Conservation (phyloP, 148 eudicot genomes). For the Silene uniflora region DNA sequence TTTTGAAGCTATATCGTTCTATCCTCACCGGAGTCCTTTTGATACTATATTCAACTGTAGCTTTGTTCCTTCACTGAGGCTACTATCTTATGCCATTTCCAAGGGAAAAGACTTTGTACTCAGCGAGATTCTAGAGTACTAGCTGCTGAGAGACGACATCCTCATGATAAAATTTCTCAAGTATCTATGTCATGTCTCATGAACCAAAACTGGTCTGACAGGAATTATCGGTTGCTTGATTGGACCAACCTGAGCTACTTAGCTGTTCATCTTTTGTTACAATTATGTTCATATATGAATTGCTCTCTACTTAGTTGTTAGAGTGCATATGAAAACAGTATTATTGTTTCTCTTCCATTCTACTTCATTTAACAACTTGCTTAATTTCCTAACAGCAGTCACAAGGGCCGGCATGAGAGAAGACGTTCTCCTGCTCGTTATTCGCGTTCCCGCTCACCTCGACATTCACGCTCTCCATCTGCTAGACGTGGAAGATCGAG, state of each 20-base stretch:
- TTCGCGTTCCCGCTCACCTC: constrained; percentile 68
- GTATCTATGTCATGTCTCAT: neutral
- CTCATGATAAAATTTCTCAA: neutral
- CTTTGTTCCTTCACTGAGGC: neutral
- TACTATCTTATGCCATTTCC: neutral
- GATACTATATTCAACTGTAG: neutral
- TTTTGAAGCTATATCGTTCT: neutral
- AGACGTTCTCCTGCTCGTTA: constrained; percentile 74
- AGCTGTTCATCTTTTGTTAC: neutral
- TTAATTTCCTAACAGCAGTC: neutral
- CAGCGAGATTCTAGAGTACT: neutral
- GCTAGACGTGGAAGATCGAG: constrained; percentile 64
- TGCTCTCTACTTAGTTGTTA: neutral
- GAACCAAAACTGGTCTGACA: neutral
- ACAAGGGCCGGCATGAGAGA: constrained; percentile 62
- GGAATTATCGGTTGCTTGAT: neutral
- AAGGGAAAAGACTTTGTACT: too few relatives aligned
- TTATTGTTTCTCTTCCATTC: neutral
- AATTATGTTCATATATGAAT: neutral
- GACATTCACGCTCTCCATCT: constrained; percentile 44
- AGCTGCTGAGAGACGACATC: neutral
- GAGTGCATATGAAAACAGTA: neutral
- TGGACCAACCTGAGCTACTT: neutral
- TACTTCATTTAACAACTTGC: neutral
- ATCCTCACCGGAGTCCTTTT: neutral